phyloP scores from a whole-genome alignment of 257 asterid genomes.

The Solanum chiquidenum region DNA sequence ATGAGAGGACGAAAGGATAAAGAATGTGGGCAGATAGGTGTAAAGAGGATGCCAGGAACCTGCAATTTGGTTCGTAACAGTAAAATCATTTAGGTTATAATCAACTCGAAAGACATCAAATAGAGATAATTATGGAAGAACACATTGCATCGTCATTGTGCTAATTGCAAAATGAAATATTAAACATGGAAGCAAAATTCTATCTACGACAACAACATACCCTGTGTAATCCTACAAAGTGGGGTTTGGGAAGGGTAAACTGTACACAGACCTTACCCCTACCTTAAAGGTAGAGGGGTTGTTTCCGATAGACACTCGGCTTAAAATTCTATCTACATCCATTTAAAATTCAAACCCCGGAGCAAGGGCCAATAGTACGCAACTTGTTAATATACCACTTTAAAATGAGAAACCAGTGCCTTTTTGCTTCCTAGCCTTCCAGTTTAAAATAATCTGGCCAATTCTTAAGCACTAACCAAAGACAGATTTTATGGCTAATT shows the following conservation, averaged over 20 bases:
- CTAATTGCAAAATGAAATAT: neutral
- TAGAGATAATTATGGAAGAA: neutral
- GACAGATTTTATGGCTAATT: neutral
- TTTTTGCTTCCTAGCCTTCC: neutral
- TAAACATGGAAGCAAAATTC: neutral
- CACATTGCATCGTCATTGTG: neutral
- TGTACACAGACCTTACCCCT: neutral
- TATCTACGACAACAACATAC: neutral
- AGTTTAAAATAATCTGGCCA: neutral
- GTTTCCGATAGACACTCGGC: too few species aligned
- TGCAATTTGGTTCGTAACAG: conserved; percentile 6
- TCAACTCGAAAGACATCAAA: neutral
- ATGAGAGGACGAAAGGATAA: conserved; percentile 89
- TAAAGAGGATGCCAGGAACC: conserved; percentile 92
- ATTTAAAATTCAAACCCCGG: neutral
- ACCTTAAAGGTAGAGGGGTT: neutral
- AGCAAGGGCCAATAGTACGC: neutral
- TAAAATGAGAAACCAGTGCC: neutral
- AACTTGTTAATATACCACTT: neutral
- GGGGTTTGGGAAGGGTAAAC: too few species aligned
- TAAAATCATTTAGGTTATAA: neutral
- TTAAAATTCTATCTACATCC: neutral
- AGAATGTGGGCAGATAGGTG: conserved; percentile 98
- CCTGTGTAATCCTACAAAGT: too few species aligned
- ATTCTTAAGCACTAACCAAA: neutral